Evolutionary conservation across 768 basidiomycete genomes (phyloP).

Genomic region (Collybia sordida): DNA sequence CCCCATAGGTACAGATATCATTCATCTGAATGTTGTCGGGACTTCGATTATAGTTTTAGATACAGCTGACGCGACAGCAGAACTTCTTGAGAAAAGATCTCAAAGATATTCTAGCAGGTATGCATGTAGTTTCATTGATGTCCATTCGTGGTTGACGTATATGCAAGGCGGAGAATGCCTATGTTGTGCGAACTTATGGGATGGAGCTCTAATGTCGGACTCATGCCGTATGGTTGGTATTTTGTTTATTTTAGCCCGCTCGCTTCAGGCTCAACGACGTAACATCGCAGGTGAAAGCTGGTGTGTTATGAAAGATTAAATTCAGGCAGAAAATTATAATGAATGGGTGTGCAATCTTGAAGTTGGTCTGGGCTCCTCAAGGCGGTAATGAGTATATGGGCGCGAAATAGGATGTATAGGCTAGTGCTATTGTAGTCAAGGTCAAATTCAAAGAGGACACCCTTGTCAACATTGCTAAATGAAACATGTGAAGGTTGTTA

Average conservation of each 20-base stretch:
- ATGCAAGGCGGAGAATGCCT: slow-evolving; percentile 5
- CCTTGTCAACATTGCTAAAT: too few species aligned
- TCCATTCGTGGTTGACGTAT: not conserved
- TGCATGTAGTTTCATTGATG: not conserved
- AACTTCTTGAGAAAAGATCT: slow-evolving; percentile 22
- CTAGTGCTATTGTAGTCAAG: too few species aligned
- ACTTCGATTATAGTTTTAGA: slow-evolving; percentile 19
- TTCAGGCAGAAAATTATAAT: not conserved
- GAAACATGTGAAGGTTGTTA: too few species aligned
- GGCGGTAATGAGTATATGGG: too few species aligned
- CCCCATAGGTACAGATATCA: slow-evolving; percentile 17
- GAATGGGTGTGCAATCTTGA: too few species aligned
- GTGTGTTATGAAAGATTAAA: not conserved
- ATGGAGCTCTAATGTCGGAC: not conserved
- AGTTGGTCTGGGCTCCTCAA: too few species aligned
- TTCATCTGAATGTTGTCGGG: slow-evolving; percentile 19
- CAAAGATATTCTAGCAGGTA: slow-evolving; percentile 19
- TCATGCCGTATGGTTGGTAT: slow-evolving; percentile 11
- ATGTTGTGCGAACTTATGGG: slow-evolving; percentile 14
- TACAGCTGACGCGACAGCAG: slow-evolving; percentile 15
- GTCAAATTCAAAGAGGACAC: too few species aligned
- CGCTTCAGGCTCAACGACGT: too few species aligned
- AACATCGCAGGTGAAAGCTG: slow-evolving; percentile 7
- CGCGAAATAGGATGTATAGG: too few species aligned
- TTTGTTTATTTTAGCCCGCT: not conserved